phyloP scores from a whole-genome alignment of 2,329 filamentous ascomycete species.

The Chalaropsis ovoidea region DNA sequence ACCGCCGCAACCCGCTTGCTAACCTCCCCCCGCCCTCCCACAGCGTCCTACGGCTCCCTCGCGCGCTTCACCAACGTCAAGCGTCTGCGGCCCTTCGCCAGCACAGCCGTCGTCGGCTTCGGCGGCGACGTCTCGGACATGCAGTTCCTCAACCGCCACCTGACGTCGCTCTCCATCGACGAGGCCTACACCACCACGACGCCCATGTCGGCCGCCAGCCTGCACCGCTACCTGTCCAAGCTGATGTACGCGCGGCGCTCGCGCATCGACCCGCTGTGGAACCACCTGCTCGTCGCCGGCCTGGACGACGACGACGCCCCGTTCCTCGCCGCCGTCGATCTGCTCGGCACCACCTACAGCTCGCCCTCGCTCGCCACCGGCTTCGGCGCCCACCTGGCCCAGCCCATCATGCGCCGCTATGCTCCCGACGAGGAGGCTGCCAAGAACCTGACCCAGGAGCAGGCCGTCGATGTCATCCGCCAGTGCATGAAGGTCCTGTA shows the following conservation, averaged over 20 bases:
- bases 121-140: conserved; percentile 97
- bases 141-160: conserved; percentile 92
- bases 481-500: conserved; percentile 98
- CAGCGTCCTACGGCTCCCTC: conserved; percentile 93
- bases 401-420: conserved; percentile 76
- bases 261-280: conserved; percentile 97
- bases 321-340: conserved; percentile 83
- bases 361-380: conserved; percentile 85
- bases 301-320: conserved; percentile 69
- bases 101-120: conserved; percentile 77
- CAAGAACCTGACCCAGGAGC: conserved; percentile 59
- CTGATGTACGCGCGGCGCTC: conserved; percentile 90
- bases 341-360: conserved; percentile 85
- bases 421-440: conserved; percentile 77
- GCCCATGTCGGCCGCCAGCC: conserved; percentile 74
- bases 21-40: background rate
- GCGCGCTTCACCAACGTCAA: conserved; percentile 96
- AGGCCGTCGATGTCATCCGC: conserved; percentile 70
- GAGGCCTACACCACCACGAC: conserved; percentile 62
- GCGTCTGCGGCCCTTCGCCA: conserved; percentile 81
- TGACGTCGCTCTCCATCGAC: conserved; percentile 74
- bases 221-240: conserved; percentile 94
- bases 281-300: conserved; percentile 82
- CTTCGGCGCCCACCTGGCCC: conserved; percentile 83
- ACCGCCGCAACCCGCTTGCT: conserved; percentile 1